Evolutionary conservation across 495 filamentous ascomycete species (phyloP).

Genomic region (Thermochaetoides thermophila): DNA sequence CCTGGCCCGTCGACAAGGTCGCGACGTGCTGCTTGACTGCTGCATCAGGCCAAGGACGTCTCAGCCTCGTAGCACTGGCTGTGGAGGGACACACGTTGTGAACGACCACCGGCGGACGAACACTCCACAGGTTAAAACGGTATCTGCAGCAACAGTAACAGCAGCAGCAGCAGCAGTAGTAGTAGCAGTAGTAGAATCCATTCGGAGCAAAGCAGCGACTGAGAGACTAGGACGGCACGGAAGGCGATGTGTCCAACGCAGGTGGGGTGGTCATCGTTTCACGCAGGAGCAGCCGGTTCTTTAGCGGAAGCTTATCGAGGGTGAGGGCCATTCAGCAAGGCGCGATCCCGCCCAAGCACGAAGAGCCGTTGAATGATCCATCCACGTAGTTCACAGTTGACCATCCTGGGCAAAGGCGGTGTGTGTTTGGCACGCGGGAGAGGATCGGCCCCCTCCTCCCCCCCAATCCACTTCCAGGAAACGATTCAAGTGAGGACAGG

Average conservation of each 20-base stretch:
- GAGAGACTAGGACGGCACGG: too few species aligned
- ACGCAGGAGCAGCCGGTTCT: too few species aligned
- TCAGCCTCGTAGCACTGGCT: conserved; percentile 7
- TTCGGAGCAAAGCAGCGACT: too few species aligned
- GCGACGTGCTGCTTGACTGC: conserved; percentile 5
- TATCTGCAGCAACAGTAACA: too few species aligned
- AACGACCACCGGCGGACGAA: too few species aligned
- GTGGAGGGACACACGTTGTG: conserved; percentile 12
- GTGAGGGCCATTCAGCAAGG: background rate
- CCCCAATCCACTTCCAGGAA: conserved; percentile 9
- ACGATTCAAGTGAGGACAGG: conserved; percentile 10
- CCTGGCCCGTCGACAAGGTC: conserved; percentile 3
- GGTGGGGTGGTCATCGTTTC: too few species aligned
- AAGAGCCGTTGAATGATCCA: conserved; percentile 1
- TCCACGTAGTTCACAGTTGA: conserved; percentile 10
- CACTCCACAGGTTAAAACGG: too few species aligned
- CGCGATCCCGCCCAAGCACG: background rate
- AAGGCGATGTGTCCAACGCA: too few species aligned
- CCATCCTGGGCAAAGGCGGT: conserved; percentile 10
- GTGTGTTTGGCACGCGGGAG: conserved; percentile 6
- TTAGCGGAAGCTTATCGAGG: background rate
- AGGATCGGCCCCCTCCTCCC: conserved; percentile 6
- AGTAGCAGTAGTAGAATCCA: too few species aligned
- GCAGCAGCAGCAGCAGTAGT: too few species aligned
- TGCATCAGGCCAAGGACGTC: conserved; percentile 15